Evolutionary conservation across 257 asterid species (phyloP).

Genomic region (Nicotiana benthamiana): DNA sequence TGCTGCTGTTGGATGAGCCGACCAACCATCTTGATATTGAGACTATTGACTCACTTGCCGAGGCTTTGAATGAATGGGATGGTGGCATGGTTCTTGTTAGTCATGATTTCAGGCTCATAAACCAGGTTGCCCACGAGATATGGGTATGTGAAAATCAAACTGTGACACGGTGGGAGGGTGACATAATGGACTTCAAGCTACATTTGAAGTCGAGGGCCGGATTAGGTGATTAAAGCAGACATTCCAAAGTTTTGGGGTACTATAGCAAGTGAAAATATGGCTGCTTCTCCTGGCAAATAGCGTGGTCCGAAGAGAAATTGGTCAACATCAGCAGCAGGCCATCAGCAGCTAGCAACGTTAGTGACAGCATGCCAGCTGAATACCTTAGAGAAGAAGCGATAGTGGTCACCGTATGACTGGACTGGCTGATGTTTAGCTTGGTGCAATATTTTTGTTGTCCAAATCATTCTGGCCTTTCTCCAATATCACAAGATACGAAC

Average conservation of each 20-base stretch:
- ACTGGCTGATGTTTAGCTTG: neutral
- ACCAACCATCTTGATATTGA: slow-evolving; percentile 96
- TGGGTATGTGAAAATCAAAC: slow-evolving; percentile 93
- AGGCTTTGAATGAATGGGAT: slow-evolving; percentile 95
- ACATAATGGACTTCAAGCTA: slow-evolving; percentile 85
- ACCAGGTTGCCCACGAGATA: slow-evolving; percentile 95
- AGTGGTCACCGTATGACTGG: neutral
- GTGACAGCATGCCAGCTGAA: neutral
- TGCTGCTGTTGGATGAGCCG: slow-evolving; percentile 89
- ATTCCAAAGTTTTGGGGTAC: neutral
- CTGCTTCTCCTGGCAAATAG: neutral
- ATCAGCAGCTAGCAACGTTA: neutral
- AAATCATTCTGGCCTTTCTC: neutral
- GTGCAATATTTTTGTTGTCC: neutral
- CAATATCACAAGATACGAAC: neutral
- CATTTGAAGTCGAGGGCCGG: slow-evolving; percentile 76
- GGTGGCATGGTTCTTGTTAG: slow-evolving; percentile 98
- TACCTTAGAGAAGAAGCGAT: neutral
- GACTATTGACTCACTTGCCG: slow-evolving; percentile 92
- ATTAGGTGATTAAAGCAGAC: slow-evolving; percentile 25
- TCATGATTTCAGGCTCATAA: slow-evolving; percentile 93
- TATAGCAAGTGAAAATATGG: neutral
- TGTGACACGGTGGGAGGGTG: slow-evolving; percentile 85
- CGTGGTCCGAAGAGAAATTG: neutral
- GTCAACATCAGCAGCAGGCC: neutral